Conservation (phyloP, 2,329 filamentous ascomycete genomes). For the Conoideocrella luteorostrata region DNA sequence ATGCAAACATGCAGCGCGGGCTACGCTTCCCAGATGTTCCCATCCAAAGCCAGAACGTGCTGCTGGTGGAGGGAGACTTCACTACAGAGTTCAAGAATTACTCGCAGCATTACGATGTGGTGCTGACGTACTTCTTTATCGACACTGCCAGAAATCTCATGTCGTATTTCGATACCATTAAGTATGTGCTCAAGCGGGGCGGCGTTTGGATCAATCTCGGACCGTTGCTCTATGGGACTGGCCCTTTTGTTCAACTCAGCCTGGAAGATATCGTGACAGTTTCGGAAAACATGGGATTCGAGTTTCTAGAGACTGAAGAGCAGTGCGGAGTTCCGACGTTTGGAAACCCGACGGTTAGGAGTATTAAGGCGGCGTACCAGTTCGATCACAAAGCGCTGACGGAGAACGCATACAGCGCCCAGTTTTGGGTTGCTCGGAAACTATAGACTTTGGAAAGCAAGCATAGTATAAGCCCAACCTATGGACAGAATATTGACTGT, state of each 20-base stretch:
- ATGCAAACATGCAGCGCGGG: constrained; percentile 37
- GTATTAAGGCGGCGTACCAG: constrained; percentile 44
- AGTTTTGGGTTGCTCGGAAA: constrained; percentile 43
- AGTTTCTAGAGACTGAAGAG: constrained; percentile 37
- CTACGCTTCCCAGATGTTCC: constrained; percentile 38
- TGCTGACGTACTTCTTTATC: constrained; percentile 55
- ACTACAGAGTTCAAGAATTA: constrained; percentile 31
- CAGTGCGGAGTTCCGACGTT: constrained; percentile 37
- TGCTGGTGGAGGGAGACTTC: constrained; percentile 52
- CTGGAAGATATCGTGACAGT: constrained; percentile 46
- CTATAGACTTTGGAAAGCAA: too few species aligned
- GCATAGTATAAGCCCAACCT: too few species aligned
- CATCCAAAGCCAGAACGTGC: constrained; percentile 28
- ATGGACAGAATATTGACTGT: too few species aligned
- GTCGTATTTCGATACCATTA: constrained; percentile 48
- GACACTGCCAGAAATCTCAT: constrained; percentile 53
- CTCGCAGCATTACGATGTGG: constrained; percentile 34
- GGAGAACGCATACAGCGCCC: constrained; percentile 47
- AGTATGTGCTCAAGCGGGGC: constrained; percentile 36
- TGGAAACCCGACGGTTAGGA: constrained; percentile 32
- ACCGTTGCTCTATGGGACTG: constrained; percentile 48
- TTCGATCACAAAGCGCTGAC: constrained; percentile 44
- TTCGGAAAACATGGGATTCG: constrained; percentile 43
- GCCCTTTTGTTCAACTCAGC: constrained; percentile 47
- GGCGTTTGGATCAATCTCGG: constrained; percentile 52